Base-by-base conservation (phyloP, 2,329 filamentous ascomycete genomes). In the Pseudocercospora crystallina region DNA sequence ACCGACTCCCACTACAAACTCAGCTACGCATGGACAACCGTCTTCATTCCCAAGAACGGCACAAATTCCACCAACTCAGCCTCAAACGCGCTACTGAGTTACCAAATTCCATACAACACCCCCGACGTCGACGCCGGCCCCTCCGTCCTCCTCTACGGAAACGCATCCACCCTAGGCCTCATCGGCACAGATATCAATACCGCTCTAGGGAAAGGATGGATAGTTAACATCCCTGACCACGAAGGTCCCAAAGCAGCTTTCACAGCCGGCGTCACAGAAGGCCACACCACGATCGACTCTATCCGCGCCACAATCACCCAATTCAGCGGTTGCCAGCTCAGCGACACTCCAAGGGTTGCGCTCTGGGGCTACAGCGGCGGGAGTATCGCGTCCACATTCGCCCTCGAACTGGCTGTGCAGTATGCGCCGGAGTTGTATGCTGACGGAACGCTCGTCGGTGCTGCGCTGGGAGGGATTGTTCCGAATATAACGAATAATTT, bases 361-460 rank as follows among this genome's bases (percentile, higher is more conserved):
- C 33, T 50, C 12, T 50, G 77, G 77, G 80, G 80, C 0, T 82
- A 81, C 58, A 79, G 75, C 0, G 80, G 80, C 5, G 80, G 80
- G 5, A 71, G 73, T 2, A 51, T 81, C 12, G 77, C 78, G 0
- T 74, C 67, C 2, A 76, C 75, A 29, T 78, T 72, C 68, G 65
- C 64, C 8, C 55, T 57, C 8, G 63, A 65, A 38, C 55, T 66
- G 4, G 52, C 61, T 34, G 43, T 56, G 1, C 47, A 44, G 15
- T 67, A 68, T 38, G 65, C 65, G 2, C 60, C 64, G 2, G 65
- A 67, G 36, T 45, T 68, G 33, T 26, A 26, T 7, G 3, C 20
- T 7, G 3, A 3, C 7, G 20, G 20, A 26, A 30, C 29, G 8
- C 33, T 48, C 30, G 47, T 54, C 7, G 68, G 67, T 13, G 55